Percentiles rank a stretch among this genome's conserved stretches.
These are phyloP conservation scores for Pneumocystis sp. DNA, from an alignment of 1,139 yeast species.

Conservation along the genomic window DNA sequence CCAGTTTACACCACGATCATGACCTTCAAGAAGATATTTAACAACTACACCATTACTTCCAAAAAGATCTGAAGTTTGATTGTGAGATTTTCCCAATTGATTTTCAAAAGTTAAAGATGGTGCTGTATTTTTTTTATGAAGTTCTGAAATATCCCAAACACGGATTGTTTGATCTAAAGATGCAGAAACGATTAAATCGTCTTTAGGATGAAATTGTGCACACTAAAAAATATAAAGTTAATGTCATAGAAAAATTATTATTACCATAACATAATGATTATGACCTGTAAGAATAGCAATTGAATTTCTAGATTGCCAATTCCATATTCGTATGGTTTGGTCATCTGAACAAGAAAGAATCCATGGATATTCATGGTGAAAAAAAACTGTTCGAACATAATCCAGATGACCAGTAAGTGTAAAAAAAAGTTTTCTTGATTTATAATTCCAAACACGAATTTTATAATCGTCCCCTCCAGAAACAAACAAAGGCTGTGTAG, in stretches of 20 bases:
- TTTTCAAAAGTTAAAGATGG: slow-evolving; percentile 52
- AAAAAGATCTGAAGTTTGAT: slow-evolving; percentile 80
- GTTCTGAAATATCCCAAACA: slow-evolving; percentile 95
- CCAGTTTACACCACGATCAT: slow-evolving; percentile 97
- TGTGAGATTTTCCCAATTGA: slow-evolving; percentile 42
- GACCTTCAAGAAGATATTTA: slow-evolving; percentile 92
- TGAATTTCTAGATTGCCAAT: slow-evolving; percentile 91
- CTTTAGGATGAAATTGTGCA: slow-evolving; percentile 93
- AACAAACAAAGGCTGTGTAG: slow-evolving; percentile 91
- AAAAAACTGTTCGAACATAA: slow-evolving; percentile 83
- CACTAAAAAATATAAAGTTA: slow-evolving; percentile 24
- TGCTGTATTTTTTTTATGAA: slow-evolving; percentile 91
- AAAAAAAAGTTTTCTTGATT: slow-evolving; percentile 79
- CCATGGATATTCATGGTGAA: slow-evolving; percentile 97
- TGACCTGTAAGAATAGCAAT: slow-evolving; percentile 96
- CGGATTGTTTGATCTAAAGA: slow-evolving; percentile 97
- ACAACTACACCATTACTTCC: slow-evolving; percentile 91
- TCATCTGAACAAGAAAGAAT: slow-evolving; percentile 92
- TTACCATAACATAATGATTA: slow-evolving; percentile 80
- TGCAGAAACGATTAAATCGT: slow-evolving; percentile 87
- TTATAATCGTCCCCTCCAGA: slow-evolving; percentile 97
- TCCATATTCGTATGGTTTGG: slow-evolving; percentile 97
- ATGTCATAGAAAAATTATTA: not conserved
- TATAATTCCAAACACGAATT: slow-evolving; percentile 90
- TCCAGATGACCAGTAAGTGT: slow-evolving; percentile 86